Base-by-base conservation (phyloP, 148 eudicot genomes). In the Gaultheria prostrata region DNA sequence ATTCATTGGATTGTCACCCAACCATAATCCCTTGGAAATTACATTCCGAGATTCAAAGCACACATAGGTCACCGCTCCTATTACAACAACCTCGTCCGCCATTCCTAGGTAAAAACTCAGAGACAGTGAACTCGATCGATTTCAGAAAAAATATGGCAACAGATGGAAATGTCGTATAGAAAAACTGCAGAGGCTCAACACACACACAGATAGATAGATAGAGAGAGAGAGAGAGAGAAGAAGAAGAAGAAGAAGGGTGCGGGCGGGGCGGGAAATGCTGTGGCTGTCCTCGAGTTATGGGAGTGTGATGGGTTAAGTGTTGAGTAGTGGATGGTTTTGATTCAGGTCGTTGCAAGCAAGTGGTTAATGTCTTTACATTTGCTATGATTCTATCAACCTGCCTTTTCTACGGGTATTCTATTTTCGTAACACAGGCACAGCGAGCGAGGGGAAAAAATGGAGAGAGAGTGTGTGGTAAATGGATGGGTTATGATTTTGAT, bases 1-100 rank as follows among this genome's bases (percentile, higher is more conserved):
- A 0, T 76, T 4, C 53, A 91, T 63, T 6, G 93, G 92, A 84
- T 91, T 91, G 12, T 73, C 57, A 8, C 35, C 13, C 30, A 24
- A 0, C 82, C 69, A 86, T 32, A 51, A 0, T 2, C 91, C 91
- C 10, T 10, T 84, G 8, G 87, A 84, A 14, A 15, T 65, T 4
- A 86, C 14, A 39, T 15, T 73, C 18, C 32, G 61, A 43, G 48
- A 83, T 51, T 80, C 33, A 21, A 57, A 84, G 81, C 91, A 89
- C 45, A 89, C 77, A n/a, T 78, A 4, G 2, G 73, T 76, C 15
- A 0, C 39, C 21, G 32, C 73, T 69, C 48, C 80, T 80, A 13
- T 0, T 11, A 24, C 20, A 4, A 49, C 14, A 3, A 30, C 35
- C 59, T 43, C 32, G 28, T 46, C 18, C 9, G 69, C 72, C 83